A percentile compares a stretch with the other conserved stretches of the same genome.
phyloP scores from a whole-genome alignment of 164 flowering plant genomes.

The Vitis amurensis region DNA sequence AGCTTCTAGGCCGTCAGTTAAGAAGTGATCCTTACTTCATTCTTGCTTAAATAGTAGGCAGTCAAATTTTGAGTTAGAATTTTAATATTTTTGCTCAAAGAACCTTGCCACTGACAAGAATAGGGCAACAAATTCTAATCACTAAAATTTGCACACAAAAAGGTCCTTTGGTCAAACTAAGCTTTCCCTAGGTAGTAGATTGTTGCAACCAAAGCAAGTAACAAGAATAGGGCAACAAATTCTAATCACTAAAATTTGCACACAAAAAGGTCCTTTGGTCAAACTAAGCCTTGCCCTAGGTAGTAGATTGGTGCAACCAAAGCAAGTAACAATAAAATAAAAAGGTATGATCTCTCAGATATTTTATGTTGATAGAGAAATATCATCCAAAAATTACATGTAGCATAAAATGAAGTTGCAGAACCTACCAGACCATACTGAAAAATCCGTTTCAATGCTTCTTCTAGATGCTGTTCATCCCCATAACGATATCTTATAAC shows the following conservation, averaged over 20 bases:
- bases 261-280: too few species aligned
- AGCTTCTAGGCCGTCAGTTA: too few species aligned
- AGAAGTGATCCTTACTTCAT: not conserved
- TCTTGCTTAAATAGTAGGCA: not conserved
- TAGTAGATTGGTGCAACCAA: not conserved
- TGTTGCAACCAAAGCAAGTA: not conserved
- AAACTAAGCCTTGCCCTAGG: not conserved
- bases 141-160: not conserved
- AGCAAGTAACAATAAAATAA: not conserved
- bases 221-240: not conserved
- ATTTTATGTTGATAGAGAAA: not conserved
- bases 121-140: not conserved
- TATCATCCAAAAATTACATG: not conserved
- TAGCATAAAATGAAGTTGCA: not conserved
- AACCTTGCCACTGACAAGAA: not conserved
- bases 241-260: not conserved
- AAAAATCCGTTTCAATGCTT: conserved; percentile 89
- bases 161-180: not conserved
- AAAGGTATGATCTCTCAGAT: not conserved
- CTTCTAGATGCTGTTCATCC: conserved; percentile 97
- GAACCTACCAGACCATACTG: conserved; percentile 83
- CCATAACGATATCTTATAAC: conserved; percentile 94
- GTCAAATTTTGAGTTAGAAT: not conserved
- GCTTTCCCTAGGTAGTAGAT: not conserved
- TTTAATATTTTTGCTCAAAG: not conserved